Base-by-base conservation (phyloP, 306 rosid species). In the Mucuna pruriens region DNA sequence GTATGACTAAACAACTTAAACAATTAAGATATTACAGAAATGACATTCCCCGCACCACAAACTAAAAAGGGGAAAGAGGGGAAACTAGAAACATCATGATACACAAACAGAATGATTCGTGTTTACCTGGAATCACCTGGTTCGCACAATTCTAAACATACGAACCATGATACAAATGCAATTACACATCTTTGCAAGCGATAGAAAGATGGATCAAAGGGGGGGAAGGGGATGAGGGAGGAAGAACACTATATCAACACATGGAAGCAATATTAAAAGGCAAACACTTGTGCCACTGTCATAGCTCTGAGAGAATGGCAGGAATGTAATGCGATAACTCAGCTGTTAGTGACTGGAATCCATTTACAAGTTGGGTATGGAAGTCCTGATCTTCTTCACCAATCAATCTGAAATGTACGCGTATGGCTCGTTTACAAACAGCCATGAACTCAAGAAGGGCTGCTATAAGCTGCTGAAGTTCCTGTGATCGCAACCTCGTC, bases 381-480 rank as follows among this genome's bases (percentile, higher is more conserved):
- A 95, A 95, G 70, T 95, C 99, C 80, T 95, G 98, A 84, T 95
- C 99, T 79, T 95, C 99, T 84, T 95, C 99, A 15, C 99, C 99
- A 13, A 95, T 95, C 82, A 95, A 75, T 81, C 99, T 89, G 84
- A 91, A 87, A 82, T 95, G 99, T 13, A 95, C 98, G 1, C 99
- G 91, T 76, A 95, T 95, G 15, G 99, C 99, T 8, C 99, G 99
- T 82, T 95, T 95, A 86, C 99, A 95, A 13, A 95, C 99, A 1
- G 99, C 99, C 99, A 95, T 95, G 77, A 95, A 95, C 83, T 95
- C 99, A 7, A 95, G 99, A 46, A 95, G 98, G 0, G 99, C 99
- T 4, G 99, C 99, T 16, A 95, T 95, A 34, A 95, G 99, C 81
- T 95, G 99, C 89, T 95, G 99, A 65, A 95, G 84, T 90, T 93